Evolutionary conservation across 1,284 basidiomycete species (phyloP).

Genomic region (Cystobasidium pallidum): DNA sequence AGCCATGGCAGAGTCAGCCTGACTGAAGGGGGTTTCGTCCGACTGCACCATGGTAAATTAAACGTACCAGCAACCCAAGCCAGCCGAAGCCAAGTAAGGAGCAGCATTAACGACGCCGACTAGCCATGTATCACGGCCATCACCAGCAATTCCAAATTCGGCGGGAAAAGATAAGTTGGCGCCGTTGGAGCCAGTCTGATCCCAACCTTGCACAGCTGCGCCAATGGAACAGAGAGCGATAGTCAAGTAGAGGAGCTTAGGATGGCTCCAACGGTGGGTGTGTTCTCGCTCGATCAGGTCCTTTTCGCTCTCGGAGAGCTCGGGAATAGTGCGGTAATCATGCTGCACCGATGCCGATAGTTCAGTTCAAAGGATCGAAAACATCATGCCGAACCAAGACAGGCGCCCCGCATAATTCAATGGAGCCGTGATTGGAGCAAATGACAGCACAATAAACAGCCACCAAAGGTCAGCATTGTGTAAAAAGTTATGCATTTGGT

Average conservation of each 20-base stretch:
- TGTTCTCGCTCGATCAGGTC: conserved; percentile 51
- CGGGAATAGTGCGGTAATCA: conserved; percentile 49
- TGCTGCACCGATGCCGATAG: conserved; percentile 19
- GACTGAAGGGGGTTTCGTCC: too few relatives aligned
- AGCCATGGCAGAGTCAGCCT: neutral
- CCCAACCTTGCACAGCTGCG: conserved; percentile 60
- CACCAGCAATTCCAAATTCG: conserved; percentile 45
- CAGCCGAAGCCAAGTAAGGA: conserved; percentile 55
- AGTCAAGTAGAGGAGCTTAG: conserved; percentile 51
- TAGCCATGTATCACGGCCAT: conserved; percentile 52
- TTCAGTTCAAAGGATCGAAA: neutral
- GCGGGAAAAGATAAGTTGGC: conserved; percentile 49
- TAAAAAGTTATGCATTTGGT: too few relatives aligned
- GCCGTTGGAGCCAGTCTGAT: conserved; percentile 50
- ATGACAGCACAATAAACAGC: neutral
- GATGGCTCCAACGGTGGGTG: conserved; percentile 48
- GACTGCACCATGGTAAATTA: too few relatives aligned
- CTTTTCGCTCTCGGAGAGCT: conserved; percentile 54
- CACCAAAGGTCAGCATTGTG: neutral
- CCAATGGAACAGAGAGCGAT: conserved; percentile 55
- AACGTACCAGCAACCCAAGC: conserved; percentile 55
- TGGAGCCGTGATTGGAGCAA: neutral
- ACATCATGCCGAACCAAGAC: conserved; percentile 11
- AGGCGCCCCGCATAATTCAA: conserved; percentile 13
- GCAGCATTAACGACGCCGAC: conserved; percentile 56